Evolutionary conservation across 106 monocot genomes (phyloP), one percentile per base, ranked within the genome.

Genomic region (Cymbidium sinense): DNA sequence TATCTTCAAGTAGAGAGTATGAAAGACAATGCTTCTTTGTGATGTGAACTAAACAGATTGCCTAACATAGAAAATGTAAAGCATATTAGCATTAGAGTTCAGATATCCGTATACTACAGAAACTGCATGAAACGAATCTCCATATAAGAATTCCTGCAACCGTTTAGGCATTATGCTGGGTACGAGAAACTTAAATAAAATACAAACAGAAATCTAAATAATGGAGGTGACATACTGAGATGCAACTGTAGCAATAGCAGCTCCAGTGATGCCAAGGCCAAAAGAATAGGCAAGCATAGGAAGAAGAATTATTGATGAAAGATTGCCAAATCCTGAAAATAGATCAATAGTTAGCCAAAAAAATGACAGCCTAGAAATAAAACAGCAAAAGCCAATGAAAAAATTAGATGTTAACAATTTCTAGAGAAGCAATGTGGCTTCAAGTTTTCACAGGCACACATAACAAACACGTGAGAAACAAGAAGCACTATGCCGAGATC

Each of bases 241-340:
- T 75, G 86, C 81, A 86, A 93, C 83, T 69, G 99, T 99, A 30
- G 99, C 90, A 77, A 91, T 76, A 70, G 95, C 99, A 86, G 99
- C 99, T 70, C 99, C 99, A 85, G 83, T 79, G 27, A 99, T 83
- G n/a, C 99, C 99, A 83, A 94, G 78, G 47, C 70, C 76, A 25
- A 99, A 87, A 73, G 70, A 51, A 84, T 90, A 89, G 51, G 92
- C 84, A 78, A 99, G 86, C 65, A 99, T 11, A 10, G 99, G 99
- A 76, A 99, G 90, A 50, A 99, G 62, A 58, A 90, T 34, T 30
- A 89, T 86, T 65, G 92, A 81, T 77, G 95, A 87, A 78, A 98
- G 64, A 82, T 92, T 98, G 58, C 96, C 96, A 27, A 93, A 19
- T 43, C 96, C 96, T 96, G 91, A 81, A 85, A 30, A 43, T 6